Evolutionary conservation across 208 protist species (phyloP).

Genomic region (Wallacemonas collosoma): DNA sequence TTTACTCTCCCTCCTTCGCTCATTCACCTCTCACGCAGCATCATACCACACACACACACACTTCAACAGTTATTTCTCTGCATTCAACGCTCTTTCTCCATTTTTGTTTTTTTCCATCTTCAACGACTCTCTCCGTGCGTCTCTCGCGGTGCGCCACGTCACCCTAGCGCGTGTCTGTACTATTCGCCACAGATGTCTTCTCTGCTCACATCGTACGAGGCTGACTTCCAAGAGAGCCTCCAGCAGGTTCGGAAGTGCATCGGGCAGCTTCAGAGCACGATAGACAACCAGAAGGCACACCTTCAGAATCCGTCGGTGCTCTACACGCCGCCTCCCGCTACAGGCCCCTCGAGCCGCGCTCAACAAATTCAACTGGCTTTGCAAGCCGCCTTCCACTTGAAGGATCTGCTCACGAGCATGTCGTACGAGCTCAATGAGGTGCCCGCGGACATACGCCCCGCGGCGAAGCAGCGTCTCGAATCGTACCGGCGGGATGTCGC

Average conservation of each 20-base stretch:
- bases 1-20: too few relatives aligned
- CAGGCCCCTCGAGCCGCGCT: constrained; percentile 48
- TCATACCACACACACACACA: too few relatives aligned
- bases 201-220: constrained; percentile 68
- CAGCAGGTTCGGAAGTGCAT: constrained; percentile 29
- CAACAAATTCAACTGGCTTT: constrained; percentile 45
- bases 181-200: constrained; percentile 35
- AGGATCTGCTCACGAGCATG: constrained; percentile 75
- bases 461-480: constrained; percentile 43
- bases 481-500: constrained; percentile 33
- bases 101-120: background rate
- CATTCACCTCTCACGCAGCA: too few relatives aligned
- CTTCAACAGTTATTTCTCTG: too few relatives aligned
- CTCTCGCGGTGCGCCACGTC: background rate
- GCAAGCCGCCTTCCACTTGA: constrained; percentile 47
- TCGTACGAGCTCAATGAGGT: constrained; percentile 65
- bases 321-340: constrained; percentile 49
- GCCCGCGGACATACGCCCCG: constrained; percentile 19
- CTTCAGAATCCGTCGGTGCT: constrained; percentile 25
- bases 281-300: constrained; percentile 33
- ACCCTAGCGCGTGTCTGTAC: background rate
- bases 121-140: too few relatives aligned
- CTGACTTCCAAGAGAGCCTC: constrained; percentile 59
- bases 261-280: constrained; percentile 27
- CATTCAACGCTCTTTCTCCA: background rate